Conservation (phyloP, 257 asterid genomes). For the Solanum dulcamara region DNA sequence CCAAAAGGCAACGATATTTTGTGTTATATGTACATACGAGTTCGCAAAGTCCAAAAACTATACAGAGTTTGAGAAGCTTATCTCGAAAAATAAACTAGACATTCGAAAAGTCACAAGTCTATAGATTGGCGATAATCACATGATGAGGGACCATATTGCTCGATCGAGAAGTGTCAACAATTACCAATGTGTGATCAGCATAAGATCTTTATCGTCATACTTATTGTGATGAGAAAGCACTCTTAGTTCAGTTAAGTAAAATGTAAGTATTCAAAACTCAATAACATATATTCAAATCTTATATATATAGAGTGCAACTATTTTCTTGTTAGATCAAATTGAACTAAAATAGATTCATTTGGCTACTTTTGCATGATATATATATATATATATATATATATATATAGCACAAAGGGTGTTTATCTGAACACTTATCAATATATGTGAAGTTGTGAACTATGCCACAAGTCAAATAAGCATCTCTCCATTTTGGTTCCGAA, state of each 20-base stretch:
- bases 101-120: neutral
- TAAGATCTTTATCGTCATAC: neutral
- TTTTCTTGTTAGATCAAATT: neutral
- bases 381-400: too few species aligned
- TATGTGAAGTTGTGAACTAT: too few species aligned
- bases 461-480: too few species aligned
- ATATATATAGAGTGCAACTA: too few species aligned
- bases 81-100: neutral
- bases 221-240: neutral
- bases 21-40: neutral
- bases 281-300: neutral
- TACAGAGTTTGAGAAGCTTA: neutral
- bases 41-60: neutral
- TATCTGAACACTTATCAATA: too few species aligned
- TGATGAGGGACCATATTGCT: neutral
- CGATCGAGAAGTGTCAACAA: neutral
- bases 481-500: too few species aligned
- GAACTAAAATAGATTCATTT: neutral
- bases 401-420: too few species aligned
- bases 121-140: neutral
- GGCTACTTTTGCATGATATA: too few species aligned
- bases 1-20: neutral
- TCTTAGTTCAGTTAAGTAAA: neutral
- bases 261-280: neutral
- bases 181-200: neutral